These are phyloP conservation scores for Coniochaeta sp. DNA, from an alignment of 2,329 filamentous ascomycete species.

Conservation along the genomic window DNA sequence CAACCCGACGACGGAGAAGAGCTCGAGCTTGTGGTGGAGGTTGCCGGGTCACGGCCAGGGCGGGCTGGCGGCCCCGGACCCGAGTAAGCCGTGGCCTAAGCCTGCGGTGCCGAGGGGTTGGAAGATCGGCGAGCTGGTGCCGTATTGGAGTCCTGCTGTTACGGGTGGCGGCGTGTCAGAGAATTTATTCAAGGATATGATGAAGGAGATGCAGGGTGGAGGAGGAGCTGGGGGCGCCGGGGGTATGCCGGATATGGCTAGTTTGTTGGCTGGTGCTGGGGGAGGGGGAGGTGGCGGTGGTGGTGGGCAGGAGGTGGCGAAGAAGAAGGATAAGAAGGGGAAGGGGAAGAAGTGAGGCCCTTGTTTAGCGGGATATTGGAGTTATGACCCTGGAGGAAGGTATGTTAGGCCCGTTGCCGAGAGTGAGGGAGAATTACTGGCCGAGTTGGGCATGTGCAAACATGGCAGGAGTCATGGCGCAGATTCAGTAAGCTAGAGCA, in stretches of 20 bases:
- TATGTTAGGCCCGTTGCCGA: neutral
- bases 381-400: neutral
- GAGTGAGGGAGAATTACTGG: neutral
- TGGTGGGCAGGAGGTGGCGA: constrained; percentile 15
- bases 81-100: constrained; percentile 60
- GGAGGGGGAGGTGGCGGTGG: constrained; percentile 19
- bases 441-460: neutral
- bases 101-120: constrained; percentile 77
- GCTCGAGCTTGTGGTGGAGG: constrained; percentile 60
- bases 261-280: constrained; percentile 16
- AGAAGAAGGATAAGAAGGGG: constrained; percentile 20
- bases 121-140: constrained; percentile 81
- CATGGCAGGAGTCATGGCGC: no score
- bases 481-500: no score
- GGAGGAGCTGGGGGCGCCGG: constrained; percentile 37
- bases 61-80: constrained; percentile 48
- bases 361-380: no score
- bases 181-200: constrained; percentile 93
- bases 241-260: constrained; percentile 21
- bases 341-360: no score
- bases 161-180: constrained; percentile 91
- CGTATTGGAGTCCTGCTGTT: constrained; percentile 81
- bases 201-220: constrained; percentile 73
- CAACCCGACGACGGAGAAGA: constrained; percentile 69
- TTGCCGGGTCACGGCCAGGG: constrained; percentile 55